Evolutionary conservation across 2,329 filamentous ascomycete species (phyloP).

Genomic region (Rachicladosporium sp.): DNA sequence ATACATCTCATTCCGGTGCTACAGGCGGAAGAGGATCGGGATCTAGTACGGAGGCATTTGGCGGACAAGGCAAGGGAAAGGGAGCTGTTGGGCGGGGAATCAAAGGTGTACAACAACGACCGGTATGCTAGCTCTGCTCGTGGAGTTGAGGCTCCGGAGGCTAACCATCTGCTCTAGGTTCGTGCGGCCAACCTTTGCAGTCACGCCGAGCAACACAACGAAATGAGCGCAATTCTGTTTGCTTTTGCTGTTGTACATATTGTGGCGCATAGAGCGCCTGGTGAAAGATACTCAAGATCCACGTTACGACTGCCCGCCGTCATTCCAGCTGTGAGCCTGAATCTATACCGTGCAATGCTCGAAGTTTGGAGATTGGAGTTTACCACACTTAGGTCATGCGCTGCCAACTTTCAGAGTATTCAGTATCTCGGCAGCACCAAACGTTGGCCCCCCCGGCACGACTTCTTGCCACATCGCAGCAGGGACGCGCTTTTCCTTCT

Average conservation of each 20-base stretch:
- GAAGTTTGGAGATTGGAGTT: no score
- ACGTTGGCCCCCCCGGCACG: constrained; percentile 50
- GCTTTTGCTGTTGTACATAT: no score
- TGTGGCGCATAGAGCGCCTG: no score
- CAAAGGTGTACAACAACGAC: constrained; percentile 77
- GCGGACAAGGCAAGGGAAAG: constrained; percentile 86
- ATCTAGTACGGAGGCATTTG: constrained; percentile 75
- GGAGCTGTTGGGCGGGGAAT: constrained; percentile 73
- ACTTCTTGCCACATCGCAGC: constrained; percentile 57
- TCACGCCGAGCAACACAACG: constrained; percentile 50
- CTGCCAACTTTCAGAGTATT: constrained; percentile 9
- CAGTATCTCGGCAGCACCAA: constrained; percentile 55
- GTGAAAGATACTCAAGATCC: no score
- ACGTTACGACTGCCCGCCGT: no score
- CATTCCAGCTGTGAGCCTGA: no score
- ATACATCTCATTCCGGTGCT: constrained; percentile 89
- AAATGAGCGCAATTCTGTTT: constrained; percentile 30
- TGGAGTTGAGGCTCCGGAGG: not conserved
- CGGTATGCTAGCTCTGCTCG: constrained; percentile 46
- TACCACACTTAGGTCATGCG: no score
- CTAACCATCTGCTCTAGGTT: constrained; percentile 41
- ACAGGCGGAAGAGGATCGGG: constrained; percentile 92
- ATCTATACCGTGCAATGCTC: no score
- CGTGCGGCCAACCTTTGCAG: constrained; percentile 67
- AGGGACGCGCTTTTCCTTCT: constrained; percentile 36